Conservation (phyloP, 83 land plant genomes). For the Picea abies region DNA sequence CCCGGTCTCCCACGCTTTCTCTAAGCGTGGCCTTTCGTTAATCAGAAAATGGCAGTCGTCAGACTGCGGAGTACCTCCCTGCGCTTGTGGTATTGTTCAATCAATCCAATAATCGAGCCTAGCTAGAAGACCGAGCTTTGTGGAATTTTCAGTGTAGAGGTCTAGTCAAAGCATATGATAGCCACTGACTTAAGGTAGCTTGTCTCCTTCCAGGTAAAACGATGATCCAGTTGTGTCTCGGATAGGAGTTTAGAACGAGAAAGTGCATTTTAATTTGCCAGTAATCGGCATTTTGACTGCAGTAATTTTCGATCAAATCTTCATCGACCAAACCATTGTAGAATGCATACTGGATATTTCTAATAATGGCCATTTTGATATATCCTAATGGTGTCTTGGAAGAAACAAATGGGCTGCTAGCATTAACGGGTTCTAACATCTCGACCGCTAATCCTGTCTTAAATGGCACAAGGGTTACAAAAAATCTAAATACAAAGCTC, state of each 20-base stretch:
- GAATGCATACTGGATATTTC: not conserved
- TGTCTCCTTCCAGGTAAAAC: not conserved
- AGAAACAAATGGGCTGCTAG: not conserved
- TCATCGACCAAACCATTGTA: not conserved
- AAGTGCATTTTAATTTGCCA: not conserved
- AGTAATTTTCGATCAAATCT: not conserved
- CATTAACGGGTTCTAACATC: not conserved
- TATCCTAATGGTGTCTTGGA: not conserved
- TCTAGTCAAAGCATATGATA: conserved; percentile 6
- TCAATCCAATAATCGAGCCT: not conserved
- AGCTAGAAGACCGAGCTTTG: not conserved
- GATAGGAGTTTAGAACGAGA: not conserved
- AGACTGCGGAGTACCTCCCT: not conserved
- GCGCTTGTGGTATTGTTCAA: not conserved
- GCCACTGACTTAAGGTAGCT: not conserved
- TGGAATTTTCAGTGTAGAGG: not conserved
- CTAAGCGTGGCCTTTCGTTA: too few species aligned
- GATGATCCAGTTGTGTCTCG: not conserved
- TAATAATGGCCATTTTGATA: not conserved
- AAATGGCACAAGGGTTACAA: not conserved
- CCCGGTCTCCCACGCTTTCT: too few species aligned
- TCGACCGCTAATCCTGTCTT: not conserved
- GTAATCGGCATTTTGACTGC: not conserved
- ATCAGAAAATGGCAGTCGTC: too few species aligned
- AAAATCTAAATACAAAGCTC: not conserved